phyloP scores from a whole-genome alignment of 164 flowering plant genomes.

The Malania oleifera region DNA sequence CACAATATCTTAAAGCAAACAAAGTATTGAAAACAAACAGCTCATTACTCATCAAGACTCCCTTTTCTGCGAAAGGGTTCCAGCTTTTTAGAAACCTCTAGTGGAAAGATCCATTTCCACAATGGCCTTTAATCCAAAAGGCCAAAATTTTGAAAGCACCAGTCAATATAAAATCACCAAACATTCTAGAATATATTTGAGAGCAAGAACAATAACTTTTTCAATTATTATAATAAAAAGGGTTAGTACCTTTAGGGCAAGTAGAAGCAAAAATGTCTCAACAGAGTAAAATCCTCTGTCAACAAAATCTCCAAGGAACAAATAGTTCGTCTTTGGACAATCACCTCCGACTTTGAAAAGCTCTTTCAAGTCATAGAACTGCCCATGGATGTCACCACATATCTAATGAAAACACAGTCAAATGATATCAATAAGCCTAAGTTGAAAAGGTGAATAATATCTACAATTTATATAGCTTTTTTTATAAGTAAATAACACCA shows the following conservation, averaged over 20 bases:
- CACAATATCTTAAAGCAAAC: too few relatives aligned
- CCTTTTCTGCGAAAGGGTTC: too few relatives aligned
- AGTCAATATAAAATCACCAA: too few relatives aligned
- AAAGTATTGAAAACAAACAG: too few relatives aligned
- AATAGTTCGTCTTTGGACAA: slow-evolving; percentile 96
- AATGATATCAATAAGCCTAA: not conserved
- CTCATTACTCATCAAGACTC: too few relatives aligned
- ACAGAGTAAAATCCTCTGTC: slow-evolving; percentile 98
- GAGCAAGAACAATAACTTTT: not conserved
- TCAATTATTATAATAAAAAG: not conserved
- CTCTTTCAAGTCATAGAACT: slow-evolving; percentile 98
- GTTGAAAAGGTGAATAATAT: too few relatives aligned
- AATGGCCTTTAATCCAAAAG: too few relatives aligned
- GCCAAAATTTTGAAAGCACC: too few relatives aligned
- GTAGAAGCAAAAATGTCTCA: slow-evolving; percentile 89
- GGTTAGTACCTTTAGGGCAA: slow-evolving; percentile 77
- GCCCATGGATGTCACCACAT: slow-evolving; percentile 99
- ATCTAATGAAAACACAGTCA: slow-evolving; percentile 39
- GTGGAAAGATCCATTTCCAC: too few relatives aligned
- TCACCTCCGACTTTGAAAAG: slow-evolving; percentile 98
- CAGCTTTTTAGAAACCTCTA: too few relatives aligned
- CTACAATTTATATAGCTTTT: too few relatives aligned
- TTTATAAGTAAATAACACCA: too few relatives aligned
- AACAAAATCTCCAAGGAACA: slow-evolving; percentile 98
- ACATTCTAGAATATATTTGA: not conserved